A percentile compares a stretch with the other conserved stretches of the same genome.
phyloP scores from a whole-genome alignment of 1,284 basidiomycete genomes.

The Peniophora sp. region DNA sequence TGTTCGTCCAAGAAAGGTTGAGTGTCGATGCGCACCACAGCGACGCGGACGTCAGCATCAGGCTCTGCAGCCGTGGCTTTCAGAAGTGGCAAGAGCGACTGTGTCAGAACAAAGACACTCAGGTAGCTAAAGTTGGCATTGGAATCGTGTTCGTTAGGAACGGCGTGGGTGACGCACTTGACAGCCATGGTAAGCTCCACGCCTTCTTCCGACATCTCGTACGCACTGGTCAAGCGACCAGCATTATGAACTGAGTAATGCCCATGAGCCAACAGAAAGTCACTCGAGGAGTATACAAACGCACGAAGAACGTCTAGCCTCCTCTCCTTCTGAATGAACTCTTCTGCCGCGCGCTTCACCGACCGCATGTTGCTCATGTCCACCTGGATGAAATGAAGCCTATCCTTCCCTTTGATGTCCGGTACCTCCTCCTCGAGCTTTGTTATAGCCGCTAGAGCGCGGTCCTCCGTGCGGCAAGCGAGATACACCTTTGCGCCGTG shows the following conservation, averaged over 20 bases:
- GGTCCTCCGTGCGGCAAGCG: conserved; percentile 10
- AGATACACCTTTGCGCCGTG: conserved; percentile 16
- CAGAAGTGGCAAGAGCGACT: background rate
- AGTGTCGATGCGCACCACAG: background rate
- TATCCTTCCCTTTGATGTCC: background rate
- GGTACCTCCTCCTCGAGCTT: background rate
- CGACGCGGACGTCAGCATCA: background rate
- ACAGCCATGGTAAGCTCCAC: conserved; percentile 3
- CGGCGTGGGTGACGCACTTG: conserved; percentile 2
- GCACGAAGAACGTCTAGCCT: conserved; percentile 9
- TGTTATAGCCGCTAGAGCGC: conserved; percentile 8
- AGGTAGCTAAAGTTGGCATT: background rate
- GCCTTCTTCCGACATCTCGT: conserved; percentile 1
- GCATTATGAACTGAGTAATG: conserved; percentile 6
- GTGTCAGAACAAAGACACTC: background rate
- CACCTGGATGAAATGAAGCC: conserved; percentile 5
- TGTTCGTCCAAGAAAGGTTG: background rate
- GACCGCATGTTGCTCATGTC: conserved; percentile 3
- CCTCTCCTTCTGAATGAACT: conserved; percentile 6
- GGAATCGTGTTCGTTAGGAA: no score
- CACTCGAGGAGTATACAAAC: background rate
- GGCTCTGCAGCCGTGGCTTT: background rate
- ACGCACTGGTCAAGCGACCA: conserved; percentile 1
- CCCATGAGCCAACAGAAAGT: background rate
- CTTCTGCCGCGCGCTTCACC: conserved; percentile 7